Conservation (phyloP, 2,329 filamentous ascomycete genomes). For the Xylariaceae sp. region DNA sequence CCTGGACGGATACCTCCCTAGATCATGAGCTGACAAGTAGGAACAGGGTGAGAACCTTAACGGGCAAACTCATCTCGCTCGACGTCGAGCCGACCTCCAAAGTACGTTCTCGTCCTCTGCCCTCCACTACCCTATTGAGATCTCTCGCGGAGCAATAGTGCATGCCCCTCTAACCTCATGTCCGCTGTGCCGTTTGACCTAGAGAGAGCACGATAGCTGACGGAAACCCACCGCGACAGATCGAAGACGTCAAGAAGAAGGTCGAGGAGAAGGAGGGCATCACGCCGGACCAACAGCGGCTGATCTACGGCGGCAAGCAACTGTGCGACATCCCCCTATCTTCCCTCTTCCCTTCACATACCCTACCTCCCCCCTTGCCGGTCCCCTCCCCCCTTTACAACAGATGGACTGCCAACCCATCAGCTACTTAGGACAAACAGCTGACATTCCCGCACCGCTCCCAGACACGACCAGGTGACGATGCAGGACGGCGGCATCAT, state of each 20-base stretch:
- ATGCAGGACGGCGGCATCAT: slow-evolving; percentile 88
- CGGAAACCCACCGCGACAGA: slow-evolving; percentile 52
- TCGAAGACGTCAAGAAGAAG: slow-evolving; percentile 96
- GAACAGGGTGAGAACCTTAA: slow-evolving; percentile 91
- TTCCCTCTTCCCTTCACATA: background rate
- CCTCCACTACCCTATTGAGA: background rate
- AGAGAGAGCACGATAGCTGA: slow-evolving; percentile 1
- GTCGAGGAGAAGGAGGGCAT: slow-evolving; percentile 99
- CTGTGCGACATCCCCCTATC: slow-evolving; percentile 63
- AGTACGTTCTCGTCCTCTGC: slow-evolving; percentile 51
- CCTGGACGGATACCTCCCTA: background rate
- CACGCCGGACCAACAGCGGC: slow-evolving; percentile 90
- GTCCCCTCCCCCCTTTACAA: background rate
- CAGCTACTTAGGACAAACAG: background rate
- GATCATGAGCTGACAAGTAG: slow-evolving; percentile 10
- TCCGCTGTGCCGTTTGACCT: background rate
- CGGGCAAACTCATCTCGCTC: slow-evolving; percentile 98
- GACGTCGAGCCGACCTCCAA: slow-evolving; percentile 95
- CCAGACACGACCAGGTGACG: slow-evolving; percentile 91
- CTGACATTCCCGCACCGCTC: background rate
- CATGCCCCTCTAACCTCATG: background rate
- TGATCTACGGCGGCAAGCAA: slow-evolving; percentile 97
- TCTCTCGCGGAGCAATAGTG: background rate
- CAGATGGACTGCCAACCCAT: background rate
- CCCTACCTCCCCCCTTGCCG: background rate